Evolutionary conservation across 768 basidiomycete genomes (phyloP), one percentile per base, ranked within the genome.

Genomic region (Agrocybe praecox): DNA sequence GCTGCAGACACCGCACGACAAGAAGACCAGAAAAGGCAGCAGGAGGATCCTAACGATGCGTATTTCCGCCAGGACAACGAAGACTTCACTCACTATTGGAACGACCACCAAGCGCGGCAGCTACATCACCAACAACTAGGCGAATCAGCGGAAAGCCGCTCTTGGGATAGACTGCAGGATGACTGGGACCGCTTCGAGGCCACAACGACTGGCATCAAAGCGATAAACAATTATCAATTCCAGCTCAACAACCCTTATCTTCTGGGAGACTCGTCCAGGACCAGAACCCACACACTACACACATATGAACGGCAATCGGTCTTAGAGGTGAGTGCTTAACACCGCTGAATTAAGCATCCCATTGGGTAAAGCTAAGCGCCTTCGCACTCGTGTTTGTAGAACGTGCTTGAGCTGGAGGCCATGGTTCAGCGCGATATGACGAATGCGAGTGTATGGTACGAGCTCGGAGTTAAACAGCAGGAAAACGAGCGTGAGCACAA

Each of bases 391-490:
- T n/a, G n/a, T n/a, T n/a, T n/a, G n/a, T n/a, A 98, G 94, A 90
- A 82, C 62, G 86, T 98, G 9, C 77, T 98, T 26, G 89, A 94
- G 69, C 78, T 94, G 12, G 96, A 99, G 74, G 96, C 96, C 7
- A 81, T 81, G 22, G 94, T 96, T 14, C 92, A 96, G 67, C 82
- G 80, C 40, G 83, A 94, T 64, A 86, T 88, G 58, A 74, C 69
- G 9, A 82, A 90, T 63, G 86, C 90, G 4, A 62, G 73, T 33
- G 89, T 88, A 9, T 99, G 97, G 97, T 96, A 84, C 67, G 84
- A 90, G 62, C 87, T 98, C 49, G 97, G 97, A 22, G 88, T 99
- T 48, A 95, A 92, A 72, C 97, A 98, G 67, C 97, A 99, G 71
- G 96, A 97, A 73, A 97, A 96, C 69, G 97, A 99, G 71, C 87